Base-by-base conservation (phyloP, 192 early-diverging fungal species). In the Entrophospora sp. region DNA sequence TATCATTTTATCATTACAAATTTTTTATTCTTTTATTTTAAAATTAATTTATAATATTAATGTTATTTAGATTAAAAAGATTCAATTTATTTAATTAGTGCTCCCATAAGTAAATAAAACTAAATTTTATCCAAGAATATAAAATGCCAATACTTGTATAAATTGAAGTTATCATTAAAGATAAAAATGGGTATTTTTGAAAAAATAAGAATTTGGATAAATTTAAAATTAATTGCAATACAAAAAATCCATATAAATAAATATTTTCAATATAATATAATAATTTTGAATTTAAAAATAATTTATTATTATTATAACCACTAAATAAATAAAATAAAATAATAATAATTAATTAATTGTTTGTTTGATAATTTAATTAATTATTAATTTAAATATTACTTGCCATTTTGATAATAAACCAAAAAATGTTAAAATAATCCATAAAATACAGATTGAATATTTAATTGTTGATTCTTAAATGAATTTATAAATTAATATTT, bases 91-190 rank as follows among this genome's bases (percentile, higher is more conserved):
- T n/a, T n/a, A n/a, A n/a, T n/a, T n/a, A n/a, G n/a, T n/a, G n/a
- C n/a, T n/a, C n/a, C n/a, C n/a, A n/a, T n/a, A 73, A 77, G 37
- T 73, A 73, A 24, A 66, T 44, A 5, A 66, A 30, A 32, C 69
- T 73, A 59, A 87, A 76, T 61, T 74, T 67, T 13, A 77, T 46
- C 86, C 87, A 88, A 36, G 85, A 81, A 71, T 89, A 92, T 25
- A 83, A 34, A 8, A 94, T 77, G 16, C 92, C 94, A 1, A 87
- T 52, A 9, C 87, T 80, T 18, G 81, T 83, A 69, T 94, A 93
- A 9, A 91, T 79, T 1, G 88, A 90, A 0, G 86, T 85, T 44
- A 88, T 63, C 80, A 92, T 85, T 64, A 96, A 76, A 16, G 92
- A 91, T 65, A 96, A 64, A 61, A 96, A 94, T 64, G 82, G 81